A percentile compares a stretch with the other conserved stretches of the same genome.
Conservation (phyloP, 306 rosid genomes). For the Cercis canadensis region DNA sequence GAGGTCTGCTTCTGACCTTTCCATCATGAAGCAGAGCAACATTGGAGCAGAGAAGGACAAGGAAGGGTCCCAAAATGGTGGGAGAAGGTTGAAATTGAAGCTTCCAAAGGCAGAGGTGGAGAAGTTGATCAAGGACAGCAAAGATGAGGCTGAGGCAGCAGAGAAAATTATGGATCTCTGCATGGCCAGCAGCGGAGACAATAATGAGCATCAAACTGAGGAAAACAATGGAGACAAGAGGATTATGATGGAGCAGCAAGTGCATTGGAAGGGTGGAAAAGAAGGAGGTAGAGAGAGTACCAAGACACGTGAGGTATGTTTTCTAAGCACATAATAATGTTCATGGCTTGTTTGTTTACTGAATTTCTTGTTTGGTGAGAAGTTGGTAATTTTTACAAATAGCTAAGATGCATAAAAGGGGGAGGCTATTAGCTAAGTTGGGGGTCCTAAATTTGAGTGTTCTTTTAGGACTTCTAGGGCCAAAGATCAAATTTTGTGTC, state of each 20-base stretch:
- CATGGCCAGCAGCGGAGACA: conserved; percentile 41
- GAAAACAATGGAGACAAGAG: not conserved
- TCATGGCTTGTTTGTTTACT: not conserved
- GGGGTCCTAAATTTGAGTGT: conserved; percentile 20
- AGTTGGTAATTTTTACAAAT: not conserved
- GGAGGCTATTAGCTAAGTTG: not conserved
- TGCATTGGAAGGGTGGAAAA: conserved; percentile 35
- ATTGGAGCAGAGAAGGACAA: conserved; percentile 24
- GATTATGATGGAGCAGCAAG: conserved; percentile 22
- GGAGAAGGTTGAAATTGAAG: conserved; percentile 67
- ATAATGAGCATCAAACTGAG: conserved; percentile 18
- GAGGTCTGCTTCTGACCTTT: conserved; percentile 76
- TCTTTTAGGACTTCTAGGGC: conserved; percentile 2
- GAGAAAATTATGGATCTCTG: conserved; percentile 73
- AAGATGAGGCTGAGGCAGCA: conserved; percentile 67
- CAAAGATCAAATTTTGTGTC: not conserved
- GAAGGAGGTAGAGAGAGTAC: conserved; percentile 28
- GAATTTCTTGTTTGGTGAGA: not conserved
- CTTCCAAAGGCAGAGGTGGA: conserved; percentile 78
- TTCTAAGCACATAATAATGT: not conserved
- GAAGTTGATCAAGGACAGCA: conserved; percentile 67
- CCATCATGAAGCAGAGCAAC: conserved; percentile 53
- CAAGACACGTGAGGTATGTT: conserved; percentile 64
- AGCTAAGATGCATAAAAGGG: too few species aligned
- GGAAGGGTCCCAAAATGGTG: conserved; percentile 22